Base-by-base conservation (phyloP, 148 eudicot genomes). In the Persicaria maculosa region DNA sequence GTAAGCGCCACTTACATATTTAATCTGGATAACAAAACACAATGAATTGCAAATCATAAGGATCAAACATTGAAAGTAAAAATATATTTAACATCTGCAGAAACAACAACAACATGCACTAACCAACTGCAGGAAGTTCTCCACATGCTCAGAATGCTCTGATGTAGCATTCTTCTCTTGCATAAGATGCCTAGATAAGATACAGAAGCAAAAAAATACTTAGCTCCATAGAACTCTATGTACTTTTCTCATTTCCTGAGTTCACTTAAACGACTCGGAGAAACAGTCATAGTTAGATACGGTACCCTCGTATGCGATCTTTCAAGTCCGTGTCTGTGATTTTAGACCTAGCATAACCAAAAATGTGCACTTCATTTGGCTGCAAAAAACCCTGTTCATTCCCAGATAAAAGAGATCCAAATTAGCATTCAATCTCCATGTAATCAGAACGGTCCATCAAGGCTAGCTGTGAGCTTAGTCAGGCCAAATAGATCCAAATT, bases 311-410 rank as follows among this genome's bases (percentile, higher is more conserved):
- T 50, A 94, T 80, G 68, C 93, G 95, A 76, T 87, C 82, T 82
- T 82, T 88, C 80, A 94, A 80, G n/a, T 94, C 93, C 40, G 87
- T 83, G 73, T 94, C 90, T 4, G 91, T 76, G 79, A 90, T 90
- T 80, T 88, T 91, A 74, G 96, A 85, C 84, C 98, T 91, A 45
- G 97, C 98, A 83, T 91, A 94, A n/a, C 97, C 96, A 82, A 90
- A 90, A 74, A 94, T 90, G 76, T 85, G 91, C 70, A 94, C 98
- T 73, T 94, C 98, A 74, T 78, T 68, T 47, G 89, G 71, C 40
- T 78, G 85, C 83, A 91, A 82, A 80, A 94, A 94, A 58, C 92
- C 91, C 93, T 93, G 77, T 12, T 15, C 7, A 43, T 65, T 12
- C 70, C 70, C 6, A 65, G 19, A 64, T 64, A 4, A 62, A 9